These are phyloP conservation scores for Penicillium psychrofluorescens DNA, from an alignment of 495 filamentous ascomycete species.

Conservation along the genomic window DNA sequence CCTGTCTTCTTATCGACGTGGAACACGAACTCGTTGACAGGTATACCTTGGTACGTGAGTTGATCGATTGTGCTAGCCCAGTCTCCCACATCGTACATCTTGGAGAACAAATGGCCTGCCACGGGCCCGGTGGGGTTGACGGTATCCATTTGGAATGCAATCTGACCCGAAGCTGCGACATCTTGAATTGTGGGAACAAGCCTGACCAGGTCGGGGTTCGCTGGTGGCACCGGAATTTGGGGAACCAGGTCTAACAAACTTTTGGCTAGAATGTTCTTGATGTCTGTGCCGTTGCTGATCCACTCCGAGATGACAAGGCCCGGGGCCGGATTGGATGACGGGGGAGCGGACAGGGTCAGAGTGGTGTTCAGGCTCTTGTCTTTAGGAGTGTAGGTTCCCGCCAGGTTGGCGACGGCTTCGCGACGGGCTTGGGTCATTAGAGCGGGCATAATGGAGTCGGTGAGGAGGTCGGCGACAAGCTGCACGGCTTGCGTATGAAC, in stretches of 20 bases:
- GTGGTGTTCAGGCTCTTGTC: constrained; percentile 25
- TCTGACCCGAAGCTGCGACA: constrained; percentile 8
- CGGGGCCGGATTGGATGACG: constrained; percentile 17
- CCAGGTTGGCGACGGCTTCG: constrained; percentile 20
- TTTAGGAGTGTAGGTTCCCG: constrained; percentile 26
- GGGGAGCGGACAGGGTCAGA: constrained; percentile 26
- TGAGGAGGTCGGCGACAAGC: constrained; percentile 14
- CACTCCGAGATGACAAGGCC: constrained; percentile 38
- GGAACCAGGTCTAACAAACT: constrained; percentile 5
- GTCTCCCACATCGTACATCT: constrained; percentile 8
- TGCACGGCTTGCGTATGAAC: constrained; percentile 1
- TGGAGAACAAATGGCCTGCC: constrained; percentile 1
- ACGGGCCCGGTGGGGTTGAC: constrained; percentile 10
- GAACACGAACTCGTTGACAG: constrained; percentile 27
- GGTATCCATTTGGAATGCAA: constrained; percentile 20
- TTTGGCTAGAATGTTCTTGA: constrained; percentile 23
- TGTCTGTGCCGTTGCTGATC: constrained; percentile 42
- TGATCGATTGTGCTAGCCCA: constrained; percentile 18
- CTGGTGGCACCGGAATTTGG: background rate
- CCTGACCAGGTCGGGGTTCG: constrained; percentile 4
- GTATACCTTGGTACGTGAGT: constrained; percentile 15
- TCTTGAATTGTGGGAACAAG: constrained; percentile 23
- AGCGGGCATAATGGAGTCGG: constrained; percentile 23
- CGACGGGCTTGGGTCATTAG: constrained; percentile 21
- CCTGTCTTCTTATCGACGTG: constrained; percentile 19